Base-by-base conservation (phyloP, 2,329 filamentous ascomycete genomes). In the Phyllosticta citrichinensis region DNA sequence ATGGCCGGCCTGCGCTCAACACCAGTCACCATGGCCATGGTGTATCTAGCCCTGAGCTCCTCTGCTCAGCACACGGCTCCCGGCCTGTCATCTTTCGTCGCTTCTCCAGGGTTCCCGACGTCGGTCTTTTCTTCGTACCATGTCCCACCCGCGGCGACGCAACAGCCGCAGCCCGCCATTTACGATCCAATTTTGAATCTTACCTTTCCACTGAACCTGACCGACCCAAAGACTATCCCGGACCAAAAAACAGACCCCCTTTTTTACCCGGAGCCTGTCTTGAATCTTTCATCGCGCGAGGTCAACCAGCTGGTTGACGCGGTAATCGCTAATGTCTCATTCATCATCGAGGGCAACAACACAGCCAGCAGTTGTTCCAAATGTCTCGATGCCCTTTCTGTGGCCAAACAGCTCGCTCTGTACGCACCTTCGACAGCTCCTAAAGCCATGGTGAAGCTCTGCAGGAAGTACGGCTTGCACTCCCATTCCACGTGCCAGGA, bases 181-280 rank as follows among this genome's bases (percentile, higher is more conserved):
- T 74, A 76, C 63, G 82, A 85, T 68, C 79, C 80, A 0, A 71
- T 83, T 27, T 68, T 83, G 55, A 80, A 83, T 64, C 74, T 77
- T 63, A 83, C 80, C 2, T 84, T 76, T 61, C 80, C 80, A 1
- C 70, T 76, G 33, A 81, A 83, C 63, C 68, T 85, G 57, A 85
- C 82, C 0, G 74, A 82, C 66, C 81, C 81, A 1, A 71, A 77
- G 30, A 79, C 74, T 0, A 78, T 84, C 47, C 81, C 81, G 8
- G 71, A 73, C 1, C 67, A 74, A 12, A 77, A 79, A 61, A 64
- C 70, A 6, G 82, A 85, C 66, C 79, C 80, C 1, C 68, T 81
- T 8, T 75, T 77, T 63, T 83, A 76, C 57, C 82, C 82, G 3
- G 63, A 69, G 8, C 74, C 80, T 1, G 69, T 75, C 35, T 75